phyloP scores from a whole-genome alignment of 2,329 filamentous ascomycete species.

The Metarhizium album region DNA sequence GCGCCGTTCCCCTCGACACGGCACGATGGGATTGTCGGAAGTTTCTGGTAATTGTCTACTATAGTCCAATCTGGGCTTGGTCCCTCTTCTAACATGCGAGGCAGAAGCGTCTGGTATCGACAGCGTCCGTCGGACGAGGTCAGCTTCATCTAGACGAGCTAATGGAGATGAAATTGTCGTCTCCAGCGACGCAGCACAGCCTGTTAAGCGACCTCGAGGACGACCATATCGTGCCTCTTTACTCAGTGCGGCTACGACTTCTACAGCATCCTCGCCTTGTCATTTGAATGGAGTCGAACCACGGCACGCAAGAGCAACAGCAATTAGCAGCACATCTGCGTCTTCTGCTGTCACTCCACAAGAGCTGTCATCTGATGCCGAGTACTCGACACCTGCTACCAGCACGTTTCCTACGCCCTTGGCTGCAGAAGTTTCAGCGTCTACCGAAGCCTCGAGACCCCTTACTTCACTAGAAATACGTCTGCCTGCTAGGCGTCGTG shows the following conservation, averaged over 20 bases:
- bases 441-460: conserved; percentile 1
- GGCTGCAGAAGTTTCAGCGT: conserved; percentile 10
- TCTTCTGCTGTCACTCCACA: conserved; percentile 22
- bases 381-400: conserved; percentile 25
- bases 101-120: background rate
- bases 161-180: background rate
- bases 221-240: conserved; percentile 13
- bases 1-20: conserved; percentile 3
- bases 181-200: conserved; percentile 1
- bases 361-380: conserved; percentile 20
- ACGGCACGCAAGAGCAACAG: conserved; percentile 8
- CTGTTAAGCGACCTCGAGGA: conserved; percentile 13
- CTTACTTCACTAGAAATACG: conserved; percentile 18
- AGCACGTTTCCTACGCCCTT: conserved; percentile 26
- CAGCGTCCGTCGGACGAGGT: conserved; percentile 1
- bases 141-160: background rate
- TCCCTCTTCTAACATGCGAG: background rate
- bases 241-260: conserved; percentile 9
- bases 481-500: conserved; percentile 13
- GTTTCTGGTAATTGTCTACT: background rate
- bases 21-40: background rate
- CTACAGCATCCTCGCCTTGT: conserved; percentile 5
- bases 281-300: background rate
- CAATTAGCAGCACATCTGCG: conserved; percentile 17
- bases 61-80: background rate